These are phyloP conservation scores for Botrytis cinerea DNA, from an alignment of 2,329 filamentous ascomycete genomes.

Conservation along the genomic window DNA sequence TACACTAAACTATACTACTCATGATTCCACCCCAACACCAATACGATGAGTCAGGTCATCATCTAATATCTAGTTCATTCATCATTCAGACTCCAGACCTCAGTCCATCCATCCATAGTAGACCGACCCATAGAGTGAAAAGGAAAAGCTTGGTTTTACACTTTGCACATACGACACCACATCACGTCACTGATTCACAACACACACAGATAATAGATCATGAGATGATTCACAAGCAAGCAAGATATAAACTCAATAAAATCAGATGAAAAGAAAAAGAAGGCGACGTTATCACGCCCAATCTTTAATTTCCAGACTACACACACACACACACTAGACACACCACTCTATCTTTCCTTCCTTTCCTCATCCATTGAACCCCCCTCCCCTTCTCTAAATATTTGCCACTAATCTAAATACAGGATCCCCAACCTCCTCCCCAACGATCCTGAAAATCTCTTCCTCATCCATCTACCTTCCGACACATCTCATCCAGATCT, in stretches of 20 bases:
- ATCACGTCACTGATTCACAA: background rate
- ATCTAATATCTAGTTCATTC: background rate
- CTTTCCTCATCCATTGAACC: background rate
- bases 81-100: background rate
- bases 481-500: background rate
- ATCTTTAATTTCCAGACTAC: background rate
- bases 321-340: background rate
- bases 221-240: background rate
- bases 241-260: background rate
- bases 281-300: background rate
- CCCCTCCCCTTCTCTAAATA: background rate
- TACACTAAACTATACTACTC: background rate
- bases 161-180: background rate
- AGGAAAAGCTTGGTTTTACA: background rate
- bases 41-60: background rate
- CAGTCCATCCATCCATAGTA: background rate
- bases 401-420: background rate
- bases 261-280: background rate
- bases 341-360: background rate
- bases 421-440: background rate
- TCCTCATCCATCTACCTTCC: background rate
- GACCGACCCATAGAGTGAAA: background rate
- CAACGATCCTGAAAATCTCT: slow-evolving; percentile 1
- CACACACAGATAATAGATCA: background rate
- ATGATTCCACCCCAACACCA: background rate